Conservation (phyloP, 2,329 filamentous ascomycete species). For the Apiospora hydei region DNA sequence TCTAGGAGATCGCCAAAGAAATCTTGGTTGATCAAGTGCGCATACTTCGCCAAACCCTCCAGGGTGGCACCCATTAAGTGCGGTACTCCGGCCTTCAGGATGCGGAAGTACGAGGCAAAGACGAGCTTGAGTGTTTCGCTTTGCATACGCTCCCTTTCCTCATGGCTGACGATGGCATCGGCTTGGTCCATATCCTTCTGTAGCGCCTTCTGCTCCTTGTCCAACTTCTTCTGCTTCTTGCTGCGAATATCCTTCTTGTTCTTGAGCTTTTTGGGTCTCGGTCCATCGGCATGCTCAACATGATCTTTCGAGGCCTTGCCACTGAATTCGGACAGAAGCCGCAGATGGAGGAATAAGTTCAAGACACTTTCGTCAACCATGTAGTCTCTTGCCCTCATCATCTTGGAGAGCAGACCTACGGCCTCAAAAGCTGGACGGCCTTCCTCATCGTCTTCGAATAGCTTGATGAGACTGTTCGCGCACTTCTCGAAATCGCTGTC, state of each 20-base stretch:
- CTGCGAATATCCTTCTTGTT: constrained; percentile 86
- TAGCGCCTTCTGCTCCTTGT: constrained; percentile 85
- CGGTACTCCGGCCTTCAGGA: constrained; percentile 82
- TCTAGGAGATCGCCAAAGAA: constrained; percentile 98
- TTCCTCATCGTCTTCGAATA: constrained; percentile 89
- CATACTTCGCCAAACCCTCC: constrained; percentile 84
- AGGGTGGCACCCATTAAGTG: constrained; percentile 96
- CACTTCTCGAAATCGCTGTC: constrained; percentile 82
- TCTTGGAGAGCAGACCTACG: constrained; percentile 84
- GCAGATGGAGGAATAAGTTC: constrained; percentile 89
- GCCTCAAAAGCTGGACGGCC: constrained; percentile 88
- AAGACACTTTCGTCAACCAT: constrained; percentile 83
- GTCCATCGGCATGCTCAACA: constrained; percentile 62
- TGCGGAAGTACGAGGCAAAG: constrained; percentile 93
- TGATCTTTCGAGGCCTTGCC: constrained; percentile 81
- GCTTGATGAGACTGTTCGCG: constrained; percentile 76
- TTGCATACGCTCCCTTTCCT: constrained; percentile 93
- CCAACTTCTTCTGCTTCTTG: constrained; percentile 82
- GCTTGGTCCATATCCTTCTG: constrained; percentile 94
- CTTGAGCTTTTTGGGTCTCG: constrained; percentile 66
- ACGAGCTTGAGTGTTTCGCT: constrained; percentile 95
- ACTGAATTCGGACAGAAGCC: constrained; percentile 86
- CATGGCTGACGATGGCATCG: constrained; percentile 88
- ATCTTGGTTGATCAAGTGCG: constrained; percentile 97
- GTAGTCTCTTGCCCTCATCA: constrained; percentile 92